These are phyloP conservation scores for Ceriops decandra DNA, from an alignment of 345 rosid species.

Conservation along the genomic window DNA sequence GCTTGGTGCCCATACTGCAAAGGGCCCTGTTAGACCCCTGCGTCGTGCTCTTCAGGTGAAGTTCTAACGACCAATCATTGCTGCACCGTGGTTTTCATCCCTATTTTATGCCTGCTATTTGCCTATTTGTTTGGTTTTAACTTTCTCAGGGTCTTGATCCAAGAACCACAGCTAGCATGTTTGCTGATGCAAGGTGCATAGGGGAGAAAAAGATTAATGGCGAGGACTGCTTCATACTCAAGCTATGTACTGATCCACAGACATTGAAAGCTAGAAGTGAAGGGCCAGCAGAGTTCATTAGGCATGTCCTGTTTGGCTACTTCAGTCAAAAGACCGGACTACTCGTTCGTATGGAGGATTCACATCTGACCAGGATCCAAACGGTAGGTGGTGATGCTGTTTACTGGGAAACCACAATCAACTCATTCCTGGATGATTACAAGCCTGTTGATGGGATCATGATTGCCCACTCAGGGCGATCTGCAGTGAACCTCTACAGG, in stretches of 20 bases:
- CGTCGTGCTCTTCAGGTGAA: conserved; percentile 89
- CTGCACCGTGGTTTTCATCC: not conserved
- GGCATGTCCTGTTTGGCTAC: conserved; percentile 83
- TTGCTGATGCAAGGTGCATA: conserved; percentile 77
- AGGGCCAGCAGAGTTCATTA: conserved; percentile 85
- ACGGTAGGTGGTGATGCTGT: conserved; percentile 74
- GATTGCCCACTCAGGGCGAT: conserved; percentile 92
- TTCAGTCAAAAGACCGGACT: conserved; percentile 91
- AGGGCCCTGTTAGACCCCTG: conserved; percentile 86
- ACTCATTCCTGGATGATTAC: conserved; percentile 75
- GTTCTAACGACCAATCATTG: not conserved
- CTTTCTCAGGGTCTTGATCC: conserved; percentile 85
- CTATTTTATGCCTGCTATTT: not conserved
- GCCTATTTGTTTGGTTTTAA: conserved; percentile 1
- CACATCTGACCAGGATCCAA: conserved; percentile 81
- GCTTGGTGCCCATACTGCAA: conserved; percentile 84
- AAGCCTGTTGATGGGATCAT: conserved; percentile 85
- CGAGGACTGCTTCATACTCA: conserved; percentile 86
- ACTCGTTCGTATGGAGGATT: conserved; percentile 78
- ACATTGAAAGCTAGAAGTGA: conserved; percentile 78
- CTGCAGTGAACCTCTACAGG: conserved; percentile 81
- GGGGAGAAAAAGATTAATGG: conserved; percentile 78
- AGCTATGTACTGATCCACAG: conserved; percentile 69
- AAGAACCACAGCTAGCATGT: conserved; percentile 69
- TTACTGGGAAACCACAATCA: conserved; percentile 90